Percentiles rank a stretch among this genome's conserved stretches.
These are phyloP conservation scores for Arthrobotrys megalospora DNA, from an alignment of 2,329 filamentous ascomycete genomes.

Conservation along the genomic window DNA sequence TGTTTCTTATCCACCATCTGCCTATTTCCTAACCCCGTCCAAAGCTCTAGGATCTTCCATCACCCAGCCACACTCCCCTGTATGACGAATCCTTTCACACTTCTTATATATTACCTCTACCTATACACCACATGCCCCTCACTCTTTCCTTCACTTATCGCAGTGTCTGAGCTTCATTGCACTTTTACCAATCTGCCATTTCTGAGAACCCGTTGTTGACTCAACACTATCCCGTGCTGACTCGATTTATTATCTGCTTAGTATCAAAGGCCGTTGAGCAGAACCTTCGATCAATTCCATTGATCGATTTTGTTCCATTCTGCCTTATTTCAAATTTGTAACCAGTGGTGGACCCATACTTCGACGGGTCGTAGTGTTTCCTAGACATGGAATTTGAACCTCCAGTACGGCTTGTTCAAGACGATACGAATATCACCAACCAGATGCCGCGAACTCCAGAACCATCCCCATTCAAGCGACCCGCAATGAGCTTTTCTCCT, in stretches of 20 bases:
- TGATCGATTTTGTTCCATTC: slow-evolving; percentile 19
- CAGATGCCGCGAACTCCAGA: slow-evolving; percentile 57
- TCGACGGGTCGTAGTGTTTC: slow-evolving; percentile 18
- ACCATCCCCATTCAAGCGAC: slow-evolving; percentile 55
- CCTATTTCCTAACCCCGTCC: slow-evolving; percentile 53
- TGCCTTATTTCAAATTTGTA: slow-evolving; percentile 4
- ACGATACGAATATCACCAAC: slow-evolving; percentile 16
- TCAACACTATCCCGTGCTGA: slow-evolving; percentile 23
- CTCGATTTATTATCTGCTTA: neutral
- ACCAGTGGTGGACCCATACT: slow-evolving; percentile 9
- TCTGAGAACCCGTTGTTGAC: slow-evolving; percentile 19
- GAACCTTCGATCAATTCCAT: slow-evolving; percentile 21
- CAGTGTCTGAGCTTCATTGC: neutral
- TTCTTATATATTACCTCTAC: slow-evolving; percentile 10
- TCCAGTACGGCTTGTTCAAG: slow-evolving; percentile 4
- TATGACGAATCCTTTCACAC: slow-evolving; percentile 52
- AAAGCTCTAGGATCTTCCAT: slow-evolving; percentile 49
- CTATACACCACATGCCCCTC: neutral
- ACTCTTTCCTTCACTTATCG: neutral
- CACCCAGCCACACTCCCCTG: slow-evolving; percentile 38
- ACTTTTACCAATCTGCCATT: neutral
- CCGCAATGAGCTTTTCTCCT: slow-evolving; percentile 56
- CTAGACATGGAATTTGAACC: slow-evolving; percentile 50
- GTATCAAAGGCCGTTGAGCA: slow-evolving; percentile 26
- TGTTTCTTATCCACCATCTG: slow-evolving; percentile 10